These are phyloP conservation scores for Claviceps sp. DNA, from an alignment of 2,329 filamentous ascomycete genomes.

Conservation along the genomic window DNA sequence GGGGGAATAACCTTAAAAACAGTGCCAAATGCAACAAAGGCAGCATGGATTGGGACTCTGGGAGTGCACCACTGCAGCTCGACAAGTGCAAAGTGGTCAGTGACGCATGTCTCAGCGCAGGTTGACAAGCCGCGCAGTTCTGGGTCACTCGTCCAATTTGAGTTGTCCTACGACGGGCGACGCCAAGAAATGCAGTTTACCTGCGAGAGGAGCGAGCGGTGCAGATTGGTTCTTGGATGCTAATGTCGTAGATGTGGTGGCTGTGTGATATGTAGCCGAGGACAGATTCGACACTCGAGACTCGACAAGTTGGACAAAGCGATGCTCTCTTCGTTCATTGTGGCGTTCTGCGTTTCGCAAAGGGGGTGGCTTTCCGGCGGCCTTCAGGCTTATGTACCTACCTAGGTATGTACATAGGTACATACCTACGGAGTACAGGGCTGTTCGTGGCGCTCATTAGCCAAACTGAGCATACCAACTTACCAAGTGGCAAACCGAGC, in stretches of 20 bases:
- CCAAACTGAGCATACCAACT: too few species aligned
- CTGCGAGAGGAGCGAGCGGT: background rate
- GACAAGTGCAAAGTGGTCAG: background rate
- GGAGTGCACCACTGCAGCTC: background rate
- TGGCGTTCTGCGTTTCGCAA: too few species aligned
- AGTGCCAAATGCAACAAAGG: conserved; percentile 1
- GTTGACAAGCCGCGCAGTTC: background rate
- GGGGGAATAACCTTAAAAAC: conserved; percentile 8
- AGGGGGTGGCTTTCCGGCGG: too few species aligned
- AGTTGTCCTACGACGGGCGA: background rate
- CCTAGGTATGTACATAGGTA: too few species aligned
- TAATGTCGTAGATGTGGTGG: background rate
- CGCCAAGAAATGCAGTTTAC: conserved; percentile 4
- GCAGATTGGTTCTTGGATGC: background rate
- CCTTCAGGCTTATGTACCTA: too few species aligned
- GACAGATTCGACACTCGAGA: background rate
- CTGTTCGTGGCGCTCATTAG: too few species aligned
- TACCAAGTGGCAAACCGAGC: too few species aligned
- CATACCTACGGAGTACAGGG: too few species aligned
- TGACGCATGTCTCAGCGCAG: conserved; percentile 4
- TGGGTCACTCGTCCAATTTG: background rate
- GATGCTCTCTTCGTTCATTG: too few species aligned
- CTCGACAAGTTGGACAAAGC: too few species aligned
- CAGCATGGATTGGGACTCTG: background rate
- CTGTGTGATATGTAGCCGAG: background rate